These are phyloP conservation scores for Colletotrichum camelliae DNA, from an alignment of 2,329 filamentous ascomycete genomes.

Conservation along the genomic window DNA sequence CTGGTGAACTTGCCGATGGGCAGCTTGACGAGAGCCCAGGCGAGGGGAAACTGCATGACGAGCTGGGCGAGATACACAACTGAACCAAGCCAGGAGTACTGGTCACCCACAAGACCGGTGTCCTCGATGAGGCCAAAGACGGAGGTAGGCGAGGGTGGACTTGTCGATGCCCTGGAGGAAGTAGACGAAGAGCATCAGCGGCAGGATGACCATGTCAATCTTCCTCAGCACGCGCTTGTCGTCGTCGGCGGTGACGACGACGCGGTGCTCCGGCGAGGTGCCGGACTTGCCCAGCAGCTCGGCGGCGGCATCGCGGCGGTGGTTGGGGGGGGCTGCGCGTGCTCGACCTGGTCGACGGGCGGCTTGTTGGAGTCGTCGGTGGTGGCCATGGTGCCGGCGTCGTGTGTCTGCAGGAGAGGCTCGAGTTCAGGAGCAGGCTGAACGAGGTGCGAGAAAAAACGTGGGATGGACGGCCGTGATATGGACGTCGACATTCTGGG, in stretches of 20 bases:
- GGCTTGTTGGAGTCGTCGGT: neutral
- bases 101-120: slow-evolving; percentile 58
- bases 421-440: neutral
- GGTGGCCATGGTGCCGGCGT: neutral
- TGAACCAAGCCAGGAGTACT: slow-evolving; percentile 67
- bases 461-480: neutral
- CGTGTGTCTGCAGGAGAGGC: neutral
- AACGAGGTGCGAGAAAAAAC: neutral
- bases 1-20: slow-evolving; percentile 61
- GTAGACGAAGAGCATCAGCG: slow-evolving; percentile 62
- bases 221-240: slow-evolving; percentile 39
- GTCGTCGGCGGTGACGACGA: slow-evolving; percentile 37
- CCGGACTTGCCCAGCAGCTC: slow-evolving; percentile 45
- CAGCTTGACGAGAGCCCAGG: slow-evolving; percentile 56
- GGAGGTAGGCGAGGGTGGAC: slow-evolving; percentile 51
- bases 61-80: slow-evolving; percentile 67
- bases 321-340: neutral
- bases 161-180: slow-evolving; percentile 57
- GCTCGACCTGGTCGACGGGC: slow-evolving; percentile 14
- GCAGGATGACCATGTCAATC: slow-evolving; percentile 46
- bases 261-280: slow-evolving; percentile 27
- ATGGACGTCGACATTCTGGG: neutral
- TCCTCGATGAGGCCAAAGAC: slow-evolving; percentile 68
- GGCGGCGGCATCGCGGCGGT: slow-evolving; percentile 46
- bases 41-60: slow-evolving; percentile 60